Evolutionary conservation across 495 filamentous ascomycete genomes (phyloP).

Genomic region (Thozetella sp.): DNA sequence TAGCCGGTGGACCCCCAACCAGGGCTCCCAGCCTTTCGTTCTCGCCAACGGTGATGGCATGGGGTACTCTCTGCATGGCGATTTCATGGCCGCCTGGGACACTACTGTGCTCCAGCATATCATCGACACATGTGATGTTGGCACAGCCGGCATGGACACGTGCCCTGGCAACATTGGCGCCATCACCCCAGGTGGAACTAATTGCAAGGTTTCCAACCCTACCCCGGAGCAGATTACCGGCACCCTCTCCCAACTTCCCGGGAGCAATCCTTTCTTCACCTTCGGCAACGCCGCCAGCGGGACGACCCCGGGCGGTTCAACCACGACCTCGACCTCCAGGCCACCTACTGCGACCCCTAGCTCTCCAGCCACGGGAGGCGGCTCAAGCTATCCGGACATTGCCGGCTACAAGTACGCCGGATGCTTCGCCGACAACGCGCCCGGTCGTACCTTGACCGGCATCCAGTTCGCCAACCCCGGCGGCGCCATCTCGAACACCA

Average conservation of each 20-base stretch:
- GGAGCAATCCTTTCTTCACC: constrained; percentile 54
- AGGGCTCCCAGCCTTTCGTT: constrained; percentile 64
- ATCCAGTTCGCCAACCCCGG: constrained; percentile 39
- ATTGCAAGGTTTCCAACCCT: constrained; percentile 50
- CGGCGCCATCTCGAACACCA: constrained; percentile 53
- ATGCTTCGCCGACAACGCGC: constrained; percentile 26
- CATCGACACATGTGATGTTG: constrained; percentile 60
- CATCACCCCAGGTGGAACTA: constrained; percentile 33
- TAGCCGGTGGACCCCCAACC: constrained; percentile 55
- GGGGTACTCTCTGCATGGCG: constrained; percentile 62
- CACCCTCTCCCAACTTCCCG: constrained; percentile 50
- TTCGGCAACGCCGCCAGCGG: constrained; percentile 28
- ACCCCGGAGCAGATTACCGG: constrained; percentile 29
- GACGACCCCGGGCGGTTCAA: constrained; percentile 7
- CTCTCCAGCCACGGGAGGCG: constrained; percentile 6
- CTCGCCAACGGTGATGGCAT: constrained; percentile 61
- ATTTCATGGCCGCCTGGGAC: constrained; percentile 79
- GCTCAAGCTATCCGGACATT: constrained; percentile 7
- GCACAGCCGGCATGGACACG: constrained; percentile 49
- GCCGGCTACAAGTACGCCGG: constrained; percentile 29
- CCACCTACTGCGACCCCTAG: constrained; percentile 17
- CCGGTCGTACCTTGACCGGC: constrained; percentile 35
- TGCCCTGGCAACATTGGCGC: constrained; percentile 53
- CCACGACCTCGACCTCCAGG: constrained; percentile 12
- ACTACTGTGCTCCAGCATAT: constrained; percentile 58